Conservation (phyloP, 164 flowering plant species). For the Hamamelis virginiana region DNA sequence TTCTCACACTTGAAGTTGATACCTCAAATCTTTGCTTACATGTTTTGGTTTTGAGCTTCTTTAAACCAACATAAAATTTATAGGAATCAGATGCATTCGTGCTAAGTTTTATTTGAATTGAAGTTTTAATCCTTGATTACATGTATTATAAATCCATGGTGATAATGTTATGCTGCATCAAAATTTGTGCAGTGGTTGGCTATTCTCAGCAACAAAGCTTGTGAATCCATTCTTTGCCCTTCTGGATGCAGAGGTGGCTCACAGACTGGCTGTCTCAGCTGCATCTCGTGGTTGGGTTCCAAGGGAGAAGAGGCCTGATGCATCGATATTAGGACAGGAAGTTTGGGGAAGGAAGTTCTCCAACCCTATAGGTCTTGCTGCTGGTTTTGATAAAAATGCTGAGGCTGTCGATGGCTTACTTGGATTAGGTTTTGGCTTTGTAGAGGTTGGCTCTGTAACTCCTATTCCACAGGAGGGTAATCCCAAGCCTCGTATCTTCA, state of each 20-base stretch:
- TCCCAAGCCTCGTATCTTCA: constrained; percentile 92
- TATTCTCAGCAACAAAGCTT: constrained; percentile 89
- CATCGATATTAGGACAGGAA: constrained; percentile 65
- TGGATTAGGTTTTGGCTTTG: constrained; percentile 93
- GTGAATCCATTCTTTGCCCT: constrained; percentile 97
- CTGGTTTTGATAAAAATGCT: constrained; percentile 99
- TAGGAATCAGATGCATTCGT: not conserved
- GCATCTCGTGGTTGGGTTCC: constrained; percentile 99
- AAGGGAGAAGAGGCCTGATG: constrained; percentile 90
- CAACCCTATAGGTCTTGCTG: constrained; percentile 96
- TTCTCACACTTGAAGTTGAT: not conserved
- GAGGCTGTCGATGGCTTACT: constrained; percentile 95
- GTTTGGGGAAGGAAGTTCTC: constrained; percentile 97
- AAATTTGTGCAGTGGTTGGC: constrained; percentile 80
- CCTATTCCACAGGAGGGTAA: constrained; percentile 98
- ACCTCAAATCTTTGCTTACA: not conserved
- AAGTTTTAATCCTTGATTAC: not conserved
- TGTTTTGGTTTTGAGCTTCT: not conserved
- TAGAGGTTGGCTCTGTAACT: constrained; percentile 97
- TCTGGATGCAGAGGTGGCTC: constrained; percentile 89
- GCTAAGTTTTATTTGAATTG: constrained; percentile 1
- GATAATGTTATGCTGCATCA: not conserved
- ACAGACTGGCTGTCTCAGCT: constrained; percentile 74
- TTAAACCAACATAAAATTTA: too few species aligned
- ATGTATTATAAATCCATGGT: not conserved